A percentile compares a stretch with the other conserved stretches of the same genome.
Evolutionary conservation across 768 basidiomycete genomes (phyloP).

Genomic region (Lactifluus hygrophoroides): DNA sequence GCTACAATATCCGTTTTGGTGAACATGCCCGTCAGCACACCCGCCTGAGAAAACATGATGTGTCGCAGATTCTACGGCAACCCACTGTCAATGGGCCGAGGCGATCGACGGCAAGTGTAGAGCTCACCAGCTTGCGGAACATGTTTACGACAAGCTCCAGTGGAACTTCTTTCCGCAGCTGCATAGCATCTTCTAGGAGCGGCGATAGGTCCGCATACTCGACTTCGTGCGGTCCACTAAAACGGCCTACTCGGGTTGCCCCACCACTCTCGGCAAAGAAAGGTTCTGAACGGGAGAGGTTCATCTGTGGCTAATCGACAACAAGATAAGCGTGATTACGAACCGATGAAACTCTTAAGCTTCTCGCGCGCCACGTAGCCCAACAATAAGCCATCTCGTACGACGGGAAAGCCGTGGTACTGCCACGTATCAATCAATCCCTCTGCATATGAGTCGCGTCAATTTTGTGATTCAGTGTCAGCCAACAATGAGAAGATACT

Average conservation of each 20-base stretch:
- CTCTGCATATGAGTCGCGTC: conserved; percentile 24
- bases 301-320: neutral
- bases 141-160: conserved; percentile 63
- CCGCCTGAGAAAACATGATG: conserved; percentile 54
- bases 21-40: conserved; percentile 53
- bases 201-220: conserved; percentile 26
- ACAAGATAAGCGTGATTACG: neutral
- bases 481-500: conserved; percentile 2
- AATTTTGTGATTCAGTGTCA: neutral
- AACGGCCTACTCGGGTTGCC: conserved; percentile 3
- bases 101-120: neutral
- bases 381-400: conserved; percentile 41
- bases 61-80: conserved; percentile 51
- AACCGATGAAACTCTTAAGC: conserved; percentile 34
- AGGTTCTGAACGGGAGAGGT: conserved; percentile 5
- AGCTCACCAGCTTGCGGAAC: conserved; percentile 60
- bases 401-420: conserved; percentile 61
- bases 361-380: conserved; percentile 56
- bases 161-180: conserved; percentile 60
- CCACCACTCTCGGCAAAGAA: conserved; percentile 1
- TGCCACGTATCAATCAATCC: conserved; percentile 35
- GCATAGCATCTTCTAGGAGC: conserved; percentile 40
- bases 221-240: neutral
- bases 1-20: conserved; percentile 61
- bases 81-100: conserved; percentile 7